Evolutionary conservation across 2,329 filamentous ascomycete species (phyloP).

Genomic region (Grosmannia serpens): DNA sequence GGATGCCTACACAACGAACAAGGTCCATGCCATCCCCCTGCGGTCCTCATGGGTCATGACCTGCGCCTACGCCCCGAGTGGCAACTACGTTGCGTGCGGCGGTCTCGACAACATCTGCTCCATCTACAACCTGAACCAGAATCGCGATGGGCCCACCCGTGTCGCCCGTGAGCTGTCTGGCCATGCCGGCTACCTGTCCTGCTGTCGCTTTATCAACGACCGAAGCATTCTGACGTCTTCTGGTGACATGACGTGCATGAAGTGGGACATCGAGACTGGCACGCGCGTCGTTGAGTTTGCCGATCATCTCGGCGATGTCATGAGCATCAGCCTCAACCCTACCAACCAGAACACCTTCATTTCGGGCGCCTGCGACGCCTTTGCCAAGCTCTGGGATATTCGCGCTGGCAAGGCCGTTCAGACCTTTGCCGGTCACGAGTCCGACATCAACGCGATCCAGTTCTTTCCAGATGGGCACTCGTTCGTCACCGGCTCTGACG

Average conservation of each 20-base stretch:
- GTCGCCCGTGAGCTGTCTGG: conserved; percentile 93
- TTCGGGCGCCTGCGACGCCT: conserved; percentile 96
- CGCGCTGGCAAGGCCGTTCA: conserved; percentile 96
- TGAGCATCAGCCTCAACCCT: conserved; percentile 99
- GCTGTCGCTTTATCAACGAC: conserved; percentile 98
- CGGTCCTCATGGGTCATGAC: conserved; percentile 99
- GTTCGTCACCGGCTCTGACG: conserved; percentile 94
- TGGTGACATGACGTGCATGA: conserved; percentile 99
- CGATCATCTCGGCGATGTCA: conserved; percentile 95
- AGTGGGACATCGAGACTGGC: conserved; percentile 98
- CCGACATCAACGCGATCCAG: conserved; percentile 98
- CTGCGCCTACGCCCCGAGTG: conserved; percentile 94
- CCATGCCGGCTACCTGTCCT: conserved; percentile 93
- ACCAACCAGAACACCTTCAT: conserved; percentile 99
- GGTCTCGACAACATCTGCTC: conserved; percentile 99
- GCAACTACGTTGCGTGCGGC: conserved; percentile 97
- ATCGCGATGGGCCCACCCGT: conserved; percentile 88
- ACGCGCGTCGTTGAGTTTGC: conserved; percentile 97
- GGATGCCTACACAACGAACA: conserved; percentile 99
- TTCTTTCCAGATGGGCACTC: conserved; percentile 99
- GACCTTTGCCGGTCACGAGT: conserved; percentile 96
- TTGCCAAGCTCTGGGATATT: conserved; percentile 98
- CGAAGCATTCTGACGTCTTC: conserved; percentile 95
- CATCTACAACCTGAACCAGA: conserved; percentile 95
- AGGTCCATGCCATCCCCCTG: conserved; percentile 95